These are phyloP conservation scores for Ophiostoma pallidulum DNA, from an alignment of 2,329 filamentous ascomycete species.

Conservation along the genomic window DNA sequence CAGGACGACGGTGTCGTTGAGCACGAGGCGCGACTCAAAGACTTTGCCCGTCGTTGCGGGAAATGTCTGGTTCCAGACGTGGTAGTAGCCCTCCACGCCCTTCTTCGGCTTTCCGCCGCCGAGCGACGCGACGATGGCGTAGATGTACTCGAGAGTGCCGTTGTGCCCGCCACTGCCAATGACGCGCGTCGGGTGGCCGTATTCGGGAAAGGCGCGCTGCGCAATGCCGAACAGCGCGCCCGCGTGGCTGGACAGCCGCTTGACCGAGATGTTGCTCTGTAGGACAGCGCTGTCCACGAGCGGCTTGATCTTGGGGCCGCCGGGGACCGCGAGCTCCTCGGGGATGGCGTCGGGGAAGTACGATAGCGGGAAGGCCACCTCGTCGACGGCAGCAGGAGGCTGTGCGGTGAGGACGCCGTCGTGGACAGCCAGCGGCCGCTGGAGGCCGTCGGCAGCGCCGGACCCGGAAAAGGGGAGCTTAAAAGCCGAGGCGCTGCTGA, in stretches of 20 bases:
- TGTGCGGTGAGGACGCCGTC: not conserved
- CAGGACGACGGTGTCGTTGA: conserved; percentile 43
- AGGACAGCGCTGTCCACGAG: conserved; percentile 40
- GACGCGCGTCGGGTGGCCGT: conserved; percentile 59
- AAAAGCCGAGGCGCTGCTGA: conserved; percentile 11
- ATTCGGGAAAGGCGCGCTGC: conserved; percentile 47
- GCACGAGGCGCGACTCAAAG: conserved; percentile 46
- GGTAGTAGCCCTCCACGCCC: conserved; percentile 41
- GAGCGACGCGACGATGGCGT: conserved; percentile 42
- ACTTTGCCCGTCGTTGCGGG: conserved; percentile 52
- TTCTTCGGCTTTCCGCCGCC: conserved; percentile 26
- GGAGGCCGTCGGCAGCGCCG: not conserved
- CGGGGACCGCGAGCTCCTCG: not conserved
- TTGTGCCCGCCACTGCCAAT: conserved; percentile 58
- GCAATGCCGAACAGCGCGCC: conserved; percentile 55
- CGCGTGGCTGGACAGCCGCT: conserved; percentile 49
- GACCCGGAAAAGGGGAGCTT: conserved; percentile 10
- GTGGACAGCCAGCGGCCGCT: conserved; percentile 7
- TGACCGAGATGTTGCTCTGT: conserved; percentile 44
- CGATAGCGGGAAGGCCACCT: too few species aligned
- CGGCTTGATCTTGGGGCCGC: conserved; percentile 13
- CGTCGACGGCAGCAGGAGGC: not conserved
- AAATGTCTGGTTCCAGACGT: conserved; percentile 53
- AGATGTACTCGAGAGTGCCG: conserved; percentile 56
- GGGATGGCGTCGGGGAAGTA: not conserved